Evolutionary conservation across 75 land plant species (phyloP).

Genomic region (Cunninghamia lanceolata): DNA sequence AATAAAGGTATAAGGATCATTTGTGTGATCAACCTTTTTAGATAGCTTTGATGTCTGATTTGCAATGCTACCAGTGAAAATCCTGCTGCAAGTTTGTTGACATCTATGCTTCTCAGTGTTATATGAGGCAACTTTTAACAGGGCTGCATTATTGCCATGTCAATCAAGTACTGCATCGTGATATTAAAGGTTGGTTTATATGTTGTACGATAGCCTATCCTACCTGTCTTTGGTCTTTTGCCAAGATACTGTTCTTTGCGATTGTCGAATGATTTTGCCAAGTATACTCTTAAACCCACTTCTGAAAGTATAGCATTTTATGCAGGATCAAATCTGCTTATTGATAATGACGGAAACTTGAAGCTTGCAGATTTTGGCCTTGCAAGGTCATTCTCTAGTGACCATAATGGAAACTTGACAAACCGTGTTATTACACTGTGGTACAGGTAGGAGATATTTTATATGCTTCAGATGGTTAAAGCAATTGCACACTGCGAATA

Average conservation of each 20-base stretch:
- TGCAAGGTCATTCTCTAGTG: conserved; percentile 76
- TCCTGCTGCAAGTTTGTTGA: background rate
- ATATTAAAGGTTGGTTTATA: conserved; percentile 73
- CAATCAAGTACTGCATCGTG: conserved; percentile 96
- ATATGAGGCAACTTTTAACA: conserved; percentile 86
- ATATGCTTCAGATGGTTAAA: background rate
- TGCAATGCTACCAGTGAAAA: background rate
- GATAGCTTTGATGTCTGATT: background rate
- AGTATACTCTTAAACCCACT: background rate
- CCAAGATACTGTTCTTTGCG: background rate
- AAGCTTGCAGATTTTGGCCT: conserved; percentile 99
- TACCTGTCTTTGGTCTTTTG: background rate
- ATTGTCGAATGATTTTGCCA: background rate
- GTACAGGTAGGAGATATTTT: conserved; percentile 67
- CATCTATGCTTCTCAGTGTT: conserved; percentile 53
- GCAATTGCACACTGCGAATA: background rate
- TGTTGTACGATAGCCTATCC: background rate
- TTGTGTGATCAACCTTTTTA: background rate
- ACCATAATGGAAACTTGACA: conserved; percentile 74
- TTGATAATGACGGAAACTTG: conserved; percentile 85
- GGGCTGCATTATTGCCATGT: conserved; percentile 96
- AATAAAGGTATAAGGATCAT: conserved; percentile 61
- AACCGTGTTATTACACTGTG: conserved; percentile 91
- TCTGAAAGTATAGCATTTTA: background rate
- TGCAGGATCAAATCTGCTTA: conserved; percentile 78